Conservation (phyloP, 208 protist genomes). For the Sergeia podlipaevii region DNA sequence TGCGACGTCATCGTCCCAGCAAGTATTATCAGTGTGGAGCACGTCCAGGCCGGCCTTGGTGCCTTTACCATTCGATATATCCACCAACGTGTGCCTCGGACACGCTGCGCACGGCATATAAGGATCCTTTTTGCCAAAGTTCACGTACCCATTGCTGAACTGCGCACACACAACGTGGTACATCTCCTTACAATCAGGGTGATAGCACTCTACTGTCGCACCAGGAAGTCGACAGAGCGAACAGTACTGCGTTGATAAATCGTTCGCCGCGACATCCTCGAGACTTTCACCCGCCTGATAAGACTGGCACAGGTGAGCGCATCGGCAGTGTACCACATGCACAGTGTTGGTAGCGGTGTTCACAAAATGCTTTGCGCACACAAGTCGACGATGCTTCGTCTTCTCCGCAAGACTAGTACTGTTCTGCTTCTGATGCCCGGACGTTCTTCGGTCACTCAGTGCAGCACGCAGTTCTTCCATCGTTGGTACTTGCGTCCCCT, state of each 20-base stretch:
- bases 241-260: constrained; percentile 58
- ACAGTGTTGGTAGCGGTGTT: constrained; percentile 39
- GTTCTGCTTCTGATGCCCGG: neutral
- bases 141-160: constrained; percentile 79
- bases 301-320: constrained; percentile 70
- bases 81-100: constrained; percentile 75
- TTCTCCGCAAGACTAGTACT: constrained; percentile 5
- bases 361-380: constrained; percentile 62
- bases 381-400: constrained; percentile 19
- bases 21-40: constrained; percentile 43
- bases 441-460: constrained; percentile 43
- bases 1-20: constrained; percentile 73
- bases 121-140: constrained; percentile 84
- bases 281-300: constrained; percentile 69
- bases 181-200: constrained; percentile 78
- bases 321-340: constrained; percentile 79
- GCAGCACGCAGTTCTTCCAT: constrained; percentile 44
- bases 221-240: constrained; percentile 61
- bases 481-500: constrained; percentile 45
- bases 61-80: constrained; percentile 11
- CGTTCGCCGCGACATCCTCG: constrained; percentile 65
- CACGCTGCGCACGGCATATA: constrained; percentile 77
- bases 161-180: constrained; percentile 80
- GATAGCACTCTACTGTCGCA: constrained; percentile 76
- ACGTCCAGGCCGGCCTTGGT: constrained; percentile 14